Evolutionary conservation across 208 protist genomes (phyloP).

Genomic region (Crithidia sp.): DNA sequence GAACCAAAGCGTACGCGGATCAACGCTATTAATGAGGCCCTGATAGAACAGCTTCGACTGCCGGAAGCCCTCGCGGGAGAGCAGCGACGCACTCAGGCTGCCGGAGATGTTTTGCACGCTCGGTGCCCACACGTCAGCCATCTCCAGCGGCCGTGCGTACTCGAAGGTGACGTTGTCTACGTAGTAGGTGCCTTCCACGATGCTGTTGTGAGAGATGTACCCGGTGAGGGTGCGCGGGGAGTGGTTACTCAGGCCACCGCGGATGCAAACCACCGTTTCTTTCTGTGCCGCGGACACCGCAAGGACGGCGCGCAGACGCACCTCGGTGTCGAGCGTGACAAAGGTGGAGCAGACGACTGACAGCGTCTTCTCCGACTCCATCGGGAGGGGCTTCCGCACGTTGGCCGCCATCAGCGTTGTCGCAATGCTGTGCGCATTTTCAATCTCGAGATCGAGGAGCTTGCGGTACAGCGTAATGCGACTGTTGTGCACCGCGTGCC

Average conservation of each 20-base stretch:
- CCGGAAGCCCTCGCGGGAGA: background rate
- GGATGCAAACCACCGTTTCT: background rate
- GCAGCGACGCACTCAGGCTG: background rate
- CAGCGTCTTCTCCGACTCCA: conserved; percentile 10
- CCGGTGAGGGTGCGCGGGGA: background rate
- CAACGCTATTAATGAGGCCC: background rate
- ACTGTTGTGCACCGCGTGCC: conserved; percentile 1
- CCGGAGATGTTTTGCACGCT: background rate
- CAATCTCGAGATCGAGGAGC: background rate
- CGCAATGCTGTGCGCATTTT: background rate
- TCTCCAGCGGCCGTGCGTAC: background rate
- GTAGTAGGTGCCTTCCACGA: background rate
- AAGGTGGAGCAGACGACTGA: background rate
- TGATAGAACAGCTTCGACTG: conserved; percentile 12
- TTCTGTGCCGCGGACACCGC: background rate
- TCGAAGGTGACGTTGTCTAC: background rate
- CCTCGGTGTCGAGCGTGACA: background rate
- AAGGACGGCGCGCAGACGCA: background rate
- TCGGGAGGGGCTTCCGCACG: conserved; percentile 3
- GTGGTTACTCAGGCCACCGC: background rate
- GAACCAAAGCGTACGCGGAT: background rate
- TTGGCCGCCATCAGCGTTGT: background rate
- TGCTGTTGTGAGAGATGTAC: background rate
- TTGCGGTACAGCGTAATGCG: background rate
- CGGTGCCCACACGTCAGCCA: background rate